Percentiles rank a stretch among this genome's conserved stretches.
Evolutionary conservation across 768 basidiomycete genomes (phyloP).

Genomic region (Lyophyllum atratum): DNA sequence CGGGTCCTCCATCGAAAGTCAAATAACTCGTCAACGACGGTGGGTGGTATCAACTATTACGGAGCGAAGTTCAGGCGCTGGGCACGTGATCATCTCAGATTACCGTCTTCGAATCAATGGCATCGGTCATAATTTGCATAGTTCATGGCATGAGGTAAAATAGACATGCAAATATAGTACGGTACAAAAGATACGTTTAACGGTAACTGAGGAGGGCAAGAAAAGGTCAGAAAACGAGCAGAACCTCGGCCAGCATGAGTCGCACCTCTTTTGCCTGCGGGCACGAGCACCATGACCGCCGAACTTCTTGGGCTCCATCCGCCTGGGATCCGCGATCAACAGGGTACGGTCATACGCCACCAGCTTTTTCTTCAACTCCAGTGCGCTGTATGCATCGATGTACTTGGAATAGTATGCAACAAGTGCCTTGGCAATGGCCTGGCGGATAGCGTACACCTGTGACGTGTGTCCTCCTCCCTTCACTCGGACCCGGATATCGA

Average conservation of each 20-base stretch:
- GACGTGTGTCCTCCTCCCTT: slow-evolving; percentile 99
- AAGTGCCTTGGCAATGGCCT: slow-evolving; percentile 97
- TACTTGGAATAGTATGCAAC: slow-evolving; percentile 99
- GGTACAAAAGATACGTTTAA: slow-evolving; percentile 42
- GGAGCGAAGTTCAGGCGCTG: no score
- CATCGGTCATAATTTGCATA: slow-evolving; percentile 35
- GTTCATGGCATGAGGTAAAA: slow-evolving; percentile 36
- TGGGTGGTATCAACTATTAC: no score
- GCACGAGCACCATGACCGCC: slow-evolving; percentile 98
- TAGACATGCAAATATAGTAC: slow-evolving; percentile 45
- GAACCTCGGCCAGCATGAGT: slow-evolving; percentile 8
- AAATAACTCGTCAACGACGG: neutral
- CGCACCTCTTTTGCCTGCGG: slow-evolving; percentile 94
- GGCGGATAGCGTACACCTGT: slow-evolving; percentile 98
- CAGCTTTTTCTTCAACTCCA: slow-evolving; percentile 98
- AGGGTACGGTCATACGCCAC: slow-evolving; percentile 93
- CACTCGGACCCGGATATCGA: slow-evolving; percentile 97
- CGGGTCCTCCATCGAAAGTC: slow-evolving; percentile 7
- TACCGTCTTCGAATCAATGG: slow-evolving; percentile 10
- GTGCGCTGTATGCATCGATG: slow-evolving; percentile 93
- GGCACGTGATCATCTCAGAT: neutral
- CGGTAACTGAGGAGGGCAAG: slow-evolving; percentile 64
- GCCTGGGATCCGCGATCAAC: slow-evolving; percentile 91
- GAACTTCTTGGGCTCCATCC: slow-evolving; percentile 99
- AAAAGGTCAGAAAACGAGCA: neutral